Base-by-base conservation (phyloP, 352 stramenopile genomes). In the Globisporangium spinosum region DNA sequence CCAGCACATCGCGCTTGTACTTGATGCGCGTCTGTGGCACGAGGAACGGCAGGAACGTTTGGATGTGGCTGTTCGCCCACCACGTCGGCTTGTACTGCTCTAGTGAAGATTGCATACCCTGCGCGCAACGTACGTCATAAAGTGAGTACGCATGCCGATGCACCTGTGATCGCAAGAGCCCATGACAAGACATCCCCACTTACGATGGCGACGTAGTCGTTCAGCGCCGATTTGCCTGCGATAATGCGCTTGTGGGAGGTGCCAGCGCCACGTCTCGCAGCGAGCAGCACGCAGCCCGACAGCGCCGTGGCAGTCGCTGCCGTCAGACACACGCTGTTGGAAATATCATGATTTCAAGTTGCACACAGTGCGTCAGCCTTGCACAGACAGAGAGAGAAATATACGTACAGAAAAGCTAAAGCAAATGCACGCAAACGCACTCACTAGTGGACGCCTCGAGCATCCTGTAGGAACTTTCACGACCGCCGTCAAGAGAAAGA, bases 51-150 rank as follows among this genome's bases (percentile, higher is more conserved):
- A 94, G 71, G 53, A 90, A 67, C 56, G 84, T 79, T 62, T 94
- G 86, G 35, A 91, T 71, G 65, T 94, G 86, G 27, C 69, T 73
- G 62, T 91, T 93, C 56, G 85, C 85, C 80, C 83, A 91, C 86
- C 86, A 94, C 32, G 84, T 86, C 12, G 86, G 84, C 59, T 70
- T 75, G 74, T 89, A 93, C 2, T 67, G 63, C 47, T 85, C 84
- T 57, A 93, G 62, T 29, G 81, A 68, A 0, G 80, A 72, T 43
- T 84, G 74, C 32, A 92, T 61, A 2, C 73, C 65, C 81, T 89
- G 56, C 2, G 61, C 25, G 43, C 25, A 62, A 22, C 15, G 6
- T 49, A 10, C 40, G 15, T 15, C 40, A 49, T 15, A 49, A 9
- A 6, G 25, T 47, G 2, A 61, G 17, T 20, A 45, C 7, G 4